Percentiles rank a stretch among this genome's conserved stretches.
These are phyloP conservation scores for Chaetomiaceae sp. DNA, from an alignment of 2,329 filamentous ascomycete species.

Conservation along the genomic window DNA sequence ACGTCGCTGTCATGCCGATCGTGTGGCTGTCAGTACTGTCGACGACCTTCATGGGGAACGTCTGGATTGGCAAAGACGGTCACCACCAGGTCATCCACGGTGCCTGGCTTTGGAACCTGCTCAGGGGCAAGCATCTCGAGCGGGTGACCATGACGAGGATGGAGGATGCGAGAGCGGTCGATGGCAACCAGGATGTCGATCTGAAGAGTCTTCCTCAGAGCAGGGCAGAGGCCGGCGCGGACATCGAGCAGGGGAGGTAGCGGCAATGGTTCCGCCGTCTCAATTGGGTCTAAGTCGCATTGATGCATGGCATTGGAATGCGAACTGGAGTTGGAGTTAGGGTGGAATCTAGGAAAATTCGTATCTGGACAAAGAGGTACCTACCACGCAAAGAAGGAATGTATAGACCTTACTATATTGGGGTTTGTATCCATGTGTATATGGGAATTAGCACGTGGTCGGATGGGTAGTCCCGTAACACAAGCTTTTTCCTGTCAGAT, in stretches of 20 bases:
- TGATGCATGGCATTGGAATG: too few species aligned
- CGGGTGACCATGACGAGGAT: conserved; percentile 15
- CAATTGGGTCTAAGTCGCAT: too few species aligned
- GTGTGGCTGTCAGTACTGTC: conserved; percentile 36
- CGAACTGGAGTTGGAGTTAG: too few species aligned
- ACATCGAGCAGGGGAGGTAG: not conserved
- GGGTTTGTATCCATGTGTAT: too few species aligned
- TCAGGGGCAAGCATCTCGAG: conserved; percentile 14
- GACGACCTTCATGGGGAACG: conserved; percentile 30
- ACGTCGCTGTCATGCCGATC: conserved; percentile 55
- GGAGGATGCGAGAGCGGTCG: not conserved
- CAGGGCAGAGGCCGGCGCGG: not conserved
- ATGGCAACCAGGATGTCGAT: not conserved
- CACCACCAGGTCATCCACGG: conserved; percentile 24
- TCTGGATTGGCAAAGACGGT: conserved; percentile 27
- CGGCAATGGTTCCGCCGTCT: too few species aligned
- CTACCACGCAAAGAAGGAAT: too few species aligned
- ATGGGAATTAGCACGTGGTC: too few species aligned
- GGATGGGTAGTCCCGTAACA: too few species aligned
- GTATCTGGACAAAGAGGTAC: too few species aligned
- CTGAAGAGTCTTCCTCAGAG: not conserved
- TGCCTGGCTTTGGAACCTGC: conserved; percentile 19
- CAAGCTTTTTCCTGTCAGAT: too few species aligned
- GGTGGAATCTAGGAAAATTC: too few species aligned
- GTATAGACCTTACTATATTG: too few species aligned